Conservation (phyloP, 1,284 basidiomycete species). For the Neonothopanus nambi region DNA sequence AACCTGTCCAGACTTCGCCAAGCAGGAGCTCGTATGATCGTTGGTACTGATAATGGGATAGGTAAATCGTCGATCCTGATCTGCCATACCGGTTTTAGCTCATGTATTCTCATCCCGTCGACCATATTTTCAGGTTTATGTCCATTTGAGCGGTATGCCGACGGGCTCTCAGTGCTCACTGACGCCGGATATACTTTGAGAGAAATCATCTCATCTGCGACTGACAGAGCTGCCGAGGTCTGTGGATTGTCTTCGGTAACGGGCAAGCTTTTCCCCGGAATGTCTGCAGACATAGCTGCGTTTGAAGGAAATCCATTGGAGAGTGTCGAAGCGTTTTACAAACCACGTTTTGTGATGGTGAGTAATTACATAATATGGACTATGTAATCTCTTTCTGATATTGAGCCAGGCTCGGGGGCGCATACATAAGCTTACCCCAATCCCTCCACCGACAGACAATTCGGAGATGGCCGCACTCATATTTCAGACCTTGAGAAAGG, state of each 20-base stretch:
- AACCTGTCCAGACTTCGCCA: constrained; percentile 11
- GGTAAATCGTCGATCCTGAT: constrained; percentile 5
- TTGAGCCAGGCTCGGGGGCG: constrained; percentile 10
- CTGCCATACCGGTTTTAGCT: background rate
- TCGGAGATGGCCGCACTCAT: constrained; percentile 9
- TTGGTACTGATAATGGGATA: constrained; percentile 15
- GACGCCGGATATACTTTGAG: constrained; percentile 15
- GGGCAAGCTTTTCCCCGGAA: constrained; percentile 12
- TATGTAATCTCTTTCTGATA: background rate
- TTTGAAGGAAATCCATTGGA: constrained; percentile 17
- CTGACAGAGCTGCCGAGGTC: constrained; percentile 13
- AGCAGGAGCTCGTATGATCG: constrained; percentile 10
- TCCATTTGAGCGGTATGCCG: constrained; percentile 17
- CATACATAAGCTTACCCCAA: constrained; percentile 12
- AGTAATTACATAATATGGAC: background rate
- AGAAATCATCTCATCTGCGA: constrained; percentile 15
- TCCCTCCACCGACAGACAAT: constrained; percentile 12
- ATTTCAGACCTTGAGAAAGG: constrained; percentile 1
- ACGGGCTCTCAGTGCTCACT: constrained; percentile 14
- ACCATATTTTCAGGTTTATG: constrained; percentile 3
- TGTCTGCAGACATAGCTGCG: constrained; percentile 15
- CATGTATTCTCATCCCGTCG: background rate
- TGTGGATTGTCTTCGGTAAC: constrained; percentile 12
- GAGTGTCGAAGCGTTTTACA: constrained; percentile 12
- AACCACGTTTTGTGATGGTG: constrained; percentile 17